Base-by-base conservation (phyloP, 1,284 basidiomycete genomes). In the Apiotrichum montevideense region DNA sequence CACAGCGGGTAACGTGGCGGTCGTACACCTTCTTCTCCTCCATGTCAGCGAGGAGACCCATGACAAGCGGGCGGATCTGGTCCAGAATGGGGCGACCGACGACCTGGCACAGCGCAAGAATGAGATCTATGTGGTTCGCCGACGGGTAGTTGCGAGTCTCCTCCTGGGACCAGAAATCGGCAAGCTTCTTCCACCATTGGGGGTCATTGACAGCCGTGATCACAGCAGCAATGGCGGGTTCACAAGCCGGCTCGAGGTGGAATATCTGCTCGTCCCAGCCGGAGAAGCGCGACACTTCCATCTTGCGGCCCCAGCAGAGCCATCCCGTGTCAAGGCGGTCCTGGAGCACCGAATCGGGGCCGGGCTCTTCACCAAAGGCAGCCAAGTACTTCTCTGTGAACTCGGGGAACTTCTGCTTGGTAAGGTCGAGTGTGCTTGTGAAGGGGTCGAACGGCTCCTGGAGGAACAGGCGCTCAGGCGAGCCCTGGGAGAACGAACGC, bases 1-100 rank as follows among this genome's bases (percentile, higher is more conserved):
- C 87, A 29, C 91, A 91, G 35, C 94, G 84, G 70, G 95, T 93
- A 76, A 91, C 90, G 79, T 91, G 95, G 56, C 91, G 88, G 71
- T 97, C 90, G 37, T 71, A 71, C 8, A 71, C 66, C 61, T 71
- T 74, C 46, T 63, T 75, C 50, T 43, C 41, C 11, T 69, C 74
- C 63, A 72, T 73, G 40, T 75, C 75, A 5, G 64, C 52, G 29
- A 77, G 59, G 45, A 71, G 68, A 32, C 52, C 62, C 14, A 73
- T 69, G 35, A 77, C 57, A 47, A 77, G 68, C 0, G 69, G 70
- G 35, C 56, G 62, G 51, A 73, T 59, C 32, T 64, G 60, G 35
- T 71, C 63, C 37, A 76, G 68, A 2, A 73, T 57, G 3, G 58
- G 52, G 4, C 60, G 48, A 14, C 69, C 69, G 47, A 71, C 73